Conservation (phyloP, 768 basidiomycete species). For the Tulasnella sp. region DNA sequence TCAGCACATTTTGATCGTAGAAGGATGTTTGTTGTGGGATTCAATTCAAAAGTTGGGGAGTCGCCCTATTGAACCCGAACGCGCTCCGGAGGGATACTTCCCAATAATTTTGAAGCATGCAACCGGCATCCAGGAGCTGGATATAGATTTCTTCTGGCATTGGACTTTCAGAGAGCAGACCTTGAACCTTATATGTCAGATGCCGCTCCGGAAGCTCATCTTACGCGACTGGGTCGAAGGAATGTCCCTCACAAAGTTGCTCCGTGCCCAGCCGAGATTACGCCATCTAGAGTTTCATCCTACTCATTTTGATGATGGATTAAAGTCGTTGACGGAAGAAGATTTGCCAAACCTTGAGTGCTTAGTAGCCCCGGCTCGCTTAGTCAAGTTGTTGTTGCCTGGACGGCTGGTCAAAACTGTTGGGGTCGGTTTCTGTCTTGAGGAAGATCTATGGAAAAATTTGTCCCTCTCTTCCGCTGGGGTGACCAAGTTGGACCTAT, state of each 20-base stretch:
- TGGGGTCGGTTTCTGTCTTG: not conserved
- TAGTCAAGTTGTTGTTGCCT: not conserved
- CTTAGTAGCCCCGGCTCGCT: not conserved
- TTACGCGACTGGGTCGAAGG: too few species aligned
- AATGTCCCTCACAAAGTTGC: too few species aligned
- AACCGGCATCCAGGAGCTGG: not conserved
- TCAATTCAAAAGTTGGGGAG: not conserved
- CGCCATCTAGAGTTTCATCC: too few species aligned
- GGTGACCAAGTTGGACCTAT: not conserved
- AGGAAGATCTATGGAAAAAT: not conserved
- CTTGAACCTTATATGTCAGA: not conserved
- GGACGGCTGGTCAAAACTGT: not conserved
- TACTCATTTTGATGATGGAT: too few species aligned
- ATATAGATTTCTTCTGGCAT: not conserved
- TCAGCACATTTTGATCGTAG: not conserved
- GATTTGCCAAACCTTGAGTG: not conserved
- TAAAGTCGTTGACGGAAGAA: not conserved
- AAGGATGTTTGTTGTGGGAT: not conserved
- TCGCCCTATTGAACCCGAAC: not conserved
- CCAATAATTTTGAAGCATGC: not conserved
- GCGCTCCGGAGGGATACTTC: not conserved
- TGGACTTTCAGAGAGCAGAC: not conserved
- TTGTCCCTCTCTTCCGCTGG: not conserved
- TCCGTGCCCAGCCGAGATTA: too few species aligned
- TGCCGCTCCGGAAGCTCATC: too few species aligned